Conservation (phyloP, 805 yeast genomes). For the Saturnispora dispora region DNA sequence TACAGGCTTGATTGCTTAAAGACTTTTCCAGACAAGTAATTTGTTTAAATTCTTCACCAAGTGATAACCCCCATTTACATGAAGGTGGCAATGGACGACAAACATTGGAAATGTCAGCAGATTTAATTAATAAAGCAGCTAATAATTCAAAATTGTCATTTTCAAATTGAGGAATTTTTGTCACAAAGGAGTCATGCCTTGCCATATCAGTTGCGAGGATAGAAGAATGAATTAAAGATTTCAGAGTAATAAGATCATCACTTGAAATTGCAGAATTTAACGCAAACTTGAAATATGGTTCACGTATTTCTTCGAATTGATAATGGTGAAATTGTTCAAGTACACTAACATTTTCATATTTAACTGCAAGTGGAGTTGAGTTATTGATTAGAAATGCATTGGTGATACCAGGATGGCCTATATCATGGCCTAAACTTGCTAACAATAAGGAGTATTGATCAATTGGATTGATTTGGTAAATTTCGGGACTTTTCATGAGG, state of each 20-base stretch:
- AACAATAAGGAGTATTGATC: conserved; percentile 56
- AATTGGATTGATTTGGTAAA: conserved; percentile 10
- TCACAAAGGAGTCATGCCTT: conserved; percentile 64
- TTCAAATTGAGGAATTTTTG: conserved; percentile 34
- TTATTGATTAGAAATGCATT: conserved; percentile 56
- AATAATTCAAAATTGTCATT: conserved; percentile 32
- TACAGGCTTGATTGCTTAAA: neutral
- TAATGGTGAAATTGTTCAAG: conserved; percentile 77
- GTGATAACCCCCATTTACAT: conserved; percentile 78
- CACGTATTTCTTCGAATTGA: conserved; percentile 41
- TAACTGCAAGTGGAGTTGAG: conserved; percentile 52
- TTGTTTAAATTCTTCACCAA: conserved; percentile 69
- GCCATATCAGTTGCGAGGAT: conserved; percentile 94
- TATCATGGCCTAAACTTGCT: conserved; percentile 90
- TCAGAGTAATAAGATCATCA: neutral
- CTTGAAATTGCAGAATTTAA: neutral
- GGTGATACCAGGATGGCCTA: conserved; percentile 95
- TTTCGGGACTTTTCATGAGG: neutral
- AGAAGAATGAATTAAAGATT: conserved; percentile 14
- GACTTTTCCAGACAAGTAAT: conserved; percentile 42
- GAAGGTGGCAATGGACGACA: conserved; percentile 70
- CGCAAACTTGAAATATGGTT: conserved; percentile 10
- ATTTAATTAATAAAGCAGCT: conserved; percentile 68
- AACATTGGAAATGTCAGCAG: conserved; percentile 94
- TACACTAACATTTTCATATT: conserved; percentile 58